Base-by-base conservation (phyloP, 306 rosid genomes). In the Quercus agrifolia region DNA sequence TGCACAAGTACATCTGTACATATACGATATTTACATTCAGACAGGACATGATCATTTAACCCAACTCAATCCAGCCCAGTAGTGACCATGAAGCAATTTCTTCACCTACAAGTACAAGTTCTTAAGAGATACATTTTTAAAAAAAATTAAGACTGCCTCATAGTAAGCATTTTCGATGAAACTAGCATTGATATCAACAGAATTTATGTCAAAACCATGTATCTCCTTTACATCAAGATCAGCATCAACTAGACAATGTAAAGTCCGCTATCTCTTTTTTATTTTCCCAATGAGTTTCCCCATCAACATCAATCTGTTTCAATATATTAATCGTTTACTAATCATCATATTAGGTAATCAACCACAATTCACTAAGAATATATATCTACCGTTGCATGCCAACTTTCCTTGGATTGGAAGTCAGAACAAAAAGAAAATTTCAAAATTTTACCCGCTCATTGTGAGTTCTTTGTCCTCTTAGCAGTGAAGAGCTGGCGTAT, bases 401-500 rank as follows among this genome's bases (percentile, higher is more conserved):
- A 30, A 28, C 5, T 68, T 80, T 81, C 74, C 25, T 18, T 13
- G 3, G 25, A 68, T 57, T 23, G 54, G 46, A 41, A 41, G 11
- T 41, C 46, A 67, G 59, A 87, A 74, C 83, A 66, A 83, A 79
- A 72, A 25, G 83, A 89, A 71, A 86, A 79, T 73, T 81, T 63
- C 74, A 59, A 85, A 79, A 81, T n/a, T 57, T 33, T 66, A 82
- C 75, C 81, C 79, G 80, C 88, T 87, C 82, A 85, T 78, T 78
- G 97, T 44, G 92, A 84, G 90, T 82, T 88, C 89, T 87, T 92
- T 73, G 87, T 71, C 87, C 89, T 92, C 87, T 88, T 94, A 11
- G 97, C 96, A 77, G 95, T 81, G 77, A 94, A 94, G 73, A 92
- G 86, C 30, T 92, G 97, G 70, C 97, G 89, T 21, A 92, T 82